phyloP scores from a whole-genome alignment of 2,329 filamentous ascomycete species.

The Plectosphaerella cucumerina region DNA sequence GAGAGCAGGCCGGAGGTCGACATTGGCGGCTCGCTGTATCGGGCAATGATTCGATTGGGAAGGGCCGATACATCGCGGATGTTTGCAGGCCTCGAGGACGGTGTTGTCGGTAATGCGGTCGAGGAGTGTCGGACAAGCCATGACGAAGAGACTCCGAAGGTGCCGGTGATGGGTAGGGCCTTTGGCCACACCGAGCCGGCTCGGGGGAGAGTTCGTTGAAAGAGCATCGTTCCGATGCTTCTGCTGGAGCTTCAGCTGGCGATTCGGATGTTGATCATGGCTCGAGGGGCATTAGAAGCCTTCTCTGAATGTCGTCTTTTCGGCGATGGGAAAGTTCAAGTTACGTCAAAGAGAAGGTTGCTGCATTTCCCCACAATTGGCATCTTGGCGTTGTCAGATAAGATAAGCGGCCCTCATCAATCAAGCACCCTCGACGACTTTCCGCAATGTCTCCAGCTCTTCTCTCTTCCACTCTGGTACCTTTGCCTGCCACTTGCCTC shows the following conservation, averaged over 20 bases:
- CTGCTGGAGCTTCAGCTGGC: neutral
- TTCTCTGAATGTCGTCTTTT: neutral
- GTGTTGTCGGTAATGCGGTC: neutral
- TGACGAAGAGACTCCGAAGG: neutral
- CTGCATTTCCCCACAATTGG: too few species aligned
- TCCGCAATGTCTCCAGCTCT: slow-evolving; percentile 16
- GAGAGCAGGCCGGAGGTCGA: slow-evolving; percentile 46
- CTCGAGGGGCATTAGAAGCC: neutral
- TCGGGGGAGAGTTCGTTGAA: neutral
- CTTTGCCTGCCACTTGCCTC: slow-evolving; percentile 27
- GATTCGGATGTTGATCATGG: neutral
- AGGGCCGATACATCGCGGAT: slow-evolving; percentile 47
- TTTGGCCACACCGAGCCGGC: neutral
- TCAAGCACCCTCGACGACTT: slow-evolving; percentile 1
- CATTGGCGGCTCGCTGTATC: slow-evolving; percentile 55
- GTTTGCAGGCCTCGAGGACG: slow-evolving; percentile 31
- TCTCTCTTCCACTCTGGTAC: slow-evolving; percentile 20
- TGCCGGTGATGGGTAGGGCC: neutral
- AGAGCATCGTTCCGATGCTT: neutral
- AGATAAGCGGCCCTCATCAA: neutral
- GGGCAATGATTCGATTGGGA: slow-evolving; percentile 54
- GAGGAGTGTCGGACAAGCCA: neutral
- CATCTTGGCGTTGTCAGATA: neutral
- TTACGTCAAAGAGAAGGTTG: too few species aligned
- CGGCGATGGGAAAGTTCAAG: too few species aligned